phyloP scores from a whole-genome alignment of 2,329 filamentous ascomycete genomes.

The Aspergillus fijiensis region DNA sequence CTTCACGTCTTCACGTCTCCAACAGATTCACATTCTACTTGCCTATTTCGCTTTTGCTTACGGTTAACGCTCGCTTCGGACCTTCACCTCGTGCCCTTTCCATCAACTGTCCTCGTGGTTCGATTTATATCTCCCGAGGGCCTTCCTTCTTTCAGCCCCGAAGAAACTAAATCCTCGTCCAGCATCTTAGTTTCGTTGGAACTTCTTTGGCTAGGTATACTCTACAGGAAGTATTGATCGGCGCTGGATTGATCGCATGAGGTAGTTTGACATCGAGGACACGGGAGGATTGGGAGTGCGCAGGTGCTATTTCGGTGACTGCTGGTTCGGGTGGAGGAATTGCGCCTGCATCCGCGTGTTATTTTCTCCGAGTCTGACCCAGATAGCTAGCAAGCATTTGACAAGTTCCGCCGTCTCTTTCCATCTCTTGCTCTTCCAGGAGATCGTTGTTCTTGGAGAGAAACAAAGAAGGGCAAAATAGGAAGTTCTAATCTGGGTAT shows the following conservation, averaged over 20 bases:
- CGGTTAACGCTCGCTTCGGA: neutral
- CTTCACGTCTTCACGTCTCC: neutral
- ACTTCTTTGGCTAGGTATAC: constrained; percentile 19
- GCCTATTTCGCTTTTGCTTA: constrained; percentile 6
- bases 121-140: constrained; percentile 2
- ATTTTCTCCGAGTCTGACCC: constrained; percentile 40
- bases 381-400: constrained; percentile 49
- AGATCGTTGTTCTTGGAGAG: constrained; percentile 22
- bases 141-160: neutral
- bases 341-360: constrained; percentile 36
- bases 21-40: neutral
- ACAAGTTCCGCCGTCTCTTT: constrained; percentile 42
- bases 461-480: constrained; percentile 26
- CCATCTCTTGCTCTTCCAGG: constrained; percentile 36
- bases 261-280: constrained; percentile 24
- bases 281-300: constrained; percentile 21
- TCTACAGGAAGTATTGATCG: constrained; percentile 22
- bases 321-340: constrained; percentile 28
- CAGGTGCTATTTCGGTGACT: constrained; percentile 24
- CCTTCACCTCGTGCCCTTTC: neutral
- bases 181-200: constrained; percentile 10
- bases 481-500: constrained; percentile 20
- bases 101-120: constrained; percentile 7
- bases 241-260: constrained; percentile 20
- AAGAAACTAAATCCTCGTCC: neutral